These are phyloP conservation scores for Sanghuangporus weigelae DNA, from an alignment of 1,284 basidiomycete genomes.

Conservation along the genomic window DNA sequence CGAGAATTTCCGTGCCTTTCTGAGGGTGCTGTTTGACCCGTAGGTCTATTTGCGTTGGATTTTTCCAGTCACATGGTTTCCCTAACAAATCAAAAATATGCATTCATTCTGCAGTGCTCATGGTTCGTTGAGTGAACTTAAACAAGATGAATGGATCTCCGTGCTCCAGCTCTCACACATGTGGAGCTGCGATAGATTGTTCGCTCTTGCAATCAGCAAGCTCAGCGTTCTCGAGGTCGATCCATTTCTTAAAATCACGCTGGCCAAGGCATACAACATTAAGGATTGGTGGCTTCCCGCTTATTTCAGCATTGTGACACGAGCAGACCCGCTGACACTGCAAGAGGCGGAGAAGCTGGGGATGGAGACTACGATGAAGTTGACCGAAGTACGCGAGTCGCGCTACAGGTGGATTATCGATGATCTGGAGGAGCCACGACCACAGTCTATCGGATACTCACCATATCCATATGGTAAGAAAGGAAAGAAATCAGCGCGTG, in stretches of 20 bases:
- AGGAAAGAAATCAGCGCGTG: too few species aligned
- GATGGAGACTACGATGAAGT: conserved; percentile 3
- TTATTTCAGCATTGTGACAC: not conserved
- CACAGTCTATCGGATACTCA: too few species aligned
- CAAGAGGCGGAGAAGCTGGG: conserved; percentile 7
- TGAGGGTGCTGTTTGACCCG: not conserved
- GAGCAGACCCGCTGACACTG: not conserved
- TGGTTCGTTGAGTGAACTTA: not conserved
- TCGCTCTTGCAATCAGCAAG: not conserved
- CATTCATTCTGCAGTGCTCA: not conserved
- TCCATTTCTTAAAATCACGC: not conserved
- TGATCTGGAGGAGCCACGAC: not conserved
- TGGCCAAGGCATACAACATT: conserved; percentile 6
- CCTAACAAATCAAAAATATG: too few species aligned
- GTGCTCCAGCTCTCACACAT: conserved; percentile 10
- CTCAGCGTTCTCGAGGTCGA: not conserved
- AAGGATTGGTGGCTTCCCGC: not conserved
- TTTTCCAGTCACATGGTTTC: not conserved
- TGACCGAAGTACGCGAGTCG: not conserved
- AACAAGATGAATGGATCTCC: conserved; percentile 5
- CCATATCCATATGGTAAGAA: too few species aligned
- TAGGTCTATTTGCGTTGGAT: not conserved
- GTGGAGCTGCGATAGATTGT: conserved; percentile 6
- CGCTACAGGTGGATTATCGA: not conserved
- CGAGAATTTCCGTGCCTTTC: not conserved